Evolutionary conservation across 768 basidiomycete genomes (phyloP).

Genomic region (Megacollybia marginata): DNA sequence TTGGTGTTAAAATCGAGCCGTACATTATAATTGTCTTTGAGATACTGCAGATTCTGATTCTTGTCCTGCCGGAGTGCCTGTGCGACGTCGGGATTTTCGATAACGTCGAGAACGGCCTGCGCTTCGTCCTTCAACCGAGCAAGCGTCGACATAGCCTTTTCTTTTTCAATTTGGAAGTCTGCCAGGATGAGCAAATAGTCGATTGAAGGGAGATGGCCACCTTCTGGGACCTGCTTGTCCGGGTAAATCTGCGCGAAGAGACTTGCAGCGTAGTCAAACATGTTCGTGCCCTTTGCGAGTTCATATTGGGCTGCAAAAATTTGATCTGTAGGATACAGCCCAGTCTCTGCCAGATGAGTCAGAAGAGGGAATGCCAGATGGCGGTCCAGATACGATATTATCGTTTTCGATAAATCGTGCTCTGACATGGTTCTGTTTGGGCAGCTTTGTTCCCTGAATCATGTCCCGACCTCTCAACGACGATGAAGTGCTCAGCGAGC

Average conservation of each 20-base stretch:
- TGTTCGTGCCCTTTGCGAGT: conserved; percentile 94
- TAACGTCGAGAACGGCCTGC: conserved; percentile 88
- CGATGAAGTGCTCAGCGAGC: conserved; percentile 91
- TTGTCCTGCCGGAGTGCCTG: conserved; percentile 94
- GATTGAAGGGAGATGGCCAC: not conserved
- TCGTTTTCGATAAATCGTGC: conserved; percentile 83
- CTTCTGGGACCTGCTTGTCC: conserved; percentile 28
- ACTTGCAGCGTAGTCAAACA: conserved; percentile 89
- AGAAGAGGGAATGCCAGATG: conserved; percentile 93
- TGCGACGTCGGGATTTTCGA: conserved; percentile 94
- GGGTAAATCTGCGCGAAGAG: conserved; percentile 77
- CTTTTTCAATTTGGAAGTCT: conserved; percentile 64
- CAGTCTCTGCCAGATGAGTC: conserved; percentile 72
- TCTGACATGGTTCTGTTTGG: conserved; percentile 57
- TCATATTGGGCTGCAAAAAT: conserved; percentile 93
- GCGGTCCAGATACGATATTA: conserved; percentile 89
- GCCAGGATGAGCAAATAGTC: not conserved
- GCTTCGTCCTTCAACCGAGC: conserved; percentile 85
- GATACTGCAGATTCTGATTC: conserved; percentile 89
- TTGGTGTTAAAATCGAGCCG: conserved; percentile 17
- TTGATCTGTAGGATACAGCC: conserved; percentile 71
- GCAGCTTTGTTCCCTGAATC: conserved; percentile 33
- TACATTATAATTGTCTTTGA: conserved; percentile 90
- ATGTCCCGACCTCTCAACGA: conserved; percentile 80
- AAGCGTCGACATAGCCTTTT: conserved; percentile 76